Evolutionary conservation across 192 early-diverging fungal species (phyloP).

Genomic region (Backusella circina): DNA sequence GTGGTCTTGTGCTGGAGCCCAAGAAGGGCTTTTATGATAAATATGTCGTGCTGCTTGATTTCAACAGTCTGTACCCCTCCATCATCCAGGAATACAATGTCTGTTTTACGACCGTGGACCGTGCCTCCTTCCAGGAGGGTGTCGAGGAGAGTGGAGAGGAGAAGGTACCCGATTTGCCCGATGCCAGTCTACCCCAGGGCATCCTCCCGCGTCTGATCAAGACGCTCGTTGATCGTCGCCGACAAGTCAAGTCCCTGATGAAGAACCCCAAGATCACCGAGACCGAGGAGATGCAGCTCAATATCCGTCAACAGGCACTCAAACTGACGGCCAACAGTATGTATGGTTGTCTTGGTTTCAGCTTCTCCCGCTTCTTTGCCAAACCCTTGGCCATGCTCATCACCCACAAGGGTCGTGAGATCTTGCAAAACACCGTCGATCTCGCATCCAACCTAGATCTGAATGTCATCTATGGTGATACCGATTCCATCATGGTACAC

Average conservation of each 20-base stretch:
- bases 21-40: constrained; percentile 97
- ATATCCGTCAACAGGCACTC: constrained; percentile 92
- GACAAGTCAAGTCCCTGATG: constrained; percentile 86
- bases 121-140: neutral
- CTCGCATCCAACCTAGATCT: constrained; percentile 75
- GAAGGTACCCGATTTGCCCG: constrained; percentile 74
- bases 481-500: constrained; percentile 98
- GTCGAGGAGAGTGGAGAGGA: constrained; percentile 42
- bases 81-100: constrained; percentile 99
- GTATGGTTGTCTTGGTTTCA: constrained; percentile 97
- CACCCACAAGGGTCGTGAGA: constrained; percentile 92
- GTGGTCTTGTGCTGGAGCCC: constrained; percentile 96
- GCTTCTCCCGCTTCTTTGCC: constrained; percentile 91
- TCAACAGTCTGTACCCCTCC: constrained; percentile 98
- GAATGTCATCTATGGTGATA: constrained; percentile 98
- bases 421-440: constrained; percentile 89
- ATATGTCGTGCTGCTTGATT: constrained; percentile 93
- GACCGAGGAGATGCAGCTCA: constrained; percentile 56
- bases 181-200: constrained; percentile 60
- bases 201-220: constrained; percentile 86
- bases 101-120: constrained; percentile 94
- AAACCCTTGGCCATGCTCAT: constrained; percentile 98
- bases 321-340: constrained; percentile 98
- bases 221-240: constrained; percentile 85
- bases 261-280: constrained; percentile 62